A percentile compares a stretch with the other conserved stretches of the same genome.
Evolutionary conservation across 2,329 filamentous ascomycete species (phyloP).

Genomic region (Talaromyces islandicus): DNA sequence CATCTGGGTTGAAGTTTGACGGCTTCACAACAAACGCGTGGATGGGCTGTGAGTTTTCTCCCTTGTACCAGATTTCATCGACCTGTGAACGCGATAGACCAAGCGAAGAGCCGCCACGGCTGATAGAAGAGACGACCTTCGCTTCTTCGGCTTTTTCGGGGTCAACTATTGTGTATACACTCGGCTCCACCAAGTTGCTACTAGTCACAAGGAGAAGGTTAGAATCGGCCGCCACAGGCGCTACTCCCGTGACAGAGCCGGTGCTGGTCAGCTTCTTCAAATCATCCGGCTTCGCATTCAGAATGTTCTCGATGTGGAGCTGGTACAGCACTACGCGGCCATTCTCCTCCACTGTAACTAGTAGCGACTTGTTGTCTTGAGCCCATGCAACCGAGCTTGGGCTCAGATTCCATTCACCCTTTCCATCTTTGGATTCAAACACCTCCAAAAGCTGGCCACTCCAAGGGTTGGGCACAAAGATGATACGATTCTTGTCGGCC

Average conservation of each 20-base stretch:
- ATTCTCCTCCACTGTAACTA: conserved; percentile 36
- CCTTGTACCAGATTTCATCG: conserved; percentile 41
- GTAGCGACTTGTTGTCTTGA: conserved; percentile 34
- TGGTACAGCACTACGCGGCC: conserved; percentile 40
- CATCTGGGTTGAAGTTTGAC: conserved; percentile 37
- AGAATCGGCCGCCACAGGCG: conserved; percentile 27
- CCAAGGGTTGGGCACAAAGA: conserved; percentile 38
- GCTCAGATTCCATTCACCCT: conserved; percentile 38
- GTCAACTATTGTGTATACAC: conserved; percentile 37
- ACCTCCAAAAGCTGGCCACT: conserved; percentile 33
- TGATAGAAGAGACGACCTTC: conserved; percentile 33
- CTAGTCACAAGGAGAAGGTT: conserved; percentile 37
- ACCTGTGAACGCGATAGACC: conserved; percentile 38
- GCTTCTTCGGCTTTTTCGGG: conserved; percentile 23
- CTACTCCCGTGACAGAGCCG: conserved; percentile 36
- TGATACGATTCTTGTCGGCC: conserved; percentile 41
- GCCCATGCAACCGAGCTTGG: conserved; percentile 37
- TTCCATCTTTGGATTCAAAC: conserved; percentile 31
- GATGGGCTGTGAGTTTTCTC: conserved; percentile 38
- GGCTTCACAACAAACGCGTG: conserved; percentile 45
- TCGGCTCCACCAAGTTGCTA: conserved; percentile 40
- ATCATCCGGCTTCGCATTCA: conserved; percentile 21
- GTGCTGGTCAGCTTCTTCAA: conserved; percentile 34
- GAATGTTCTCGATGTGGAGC: conserved; percentile 26
- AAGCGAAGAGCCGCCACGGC: conserved; percentile 30